Conservation (phyloP, 2,329 filamentous ascomycete genomes). For the Niveomyces coronatus region DNA sequence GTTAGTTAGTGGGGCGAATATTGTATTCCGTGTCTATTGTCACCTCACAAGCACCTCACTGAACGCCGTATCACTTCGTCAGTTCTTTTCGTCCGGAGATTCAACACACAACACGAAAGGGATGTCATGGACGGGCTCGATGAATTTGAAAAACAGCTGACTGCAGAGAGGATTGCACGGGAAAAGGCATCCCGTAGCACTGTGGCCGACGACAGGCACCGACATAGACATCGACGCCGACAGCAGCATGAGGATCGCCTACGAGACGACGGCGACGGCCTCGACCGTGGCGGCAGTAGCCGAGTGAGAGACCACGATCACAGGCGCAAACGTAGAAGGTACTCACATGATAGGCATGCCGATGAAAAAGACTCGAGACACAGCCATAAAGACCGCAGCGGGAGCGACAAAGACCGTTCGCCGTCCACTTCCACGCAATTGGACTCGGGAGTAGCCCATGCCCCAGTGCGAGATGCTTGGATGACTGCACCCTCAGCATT, state of each 20-base stretch:
- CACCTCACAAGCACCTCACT: too few relatives aligned
- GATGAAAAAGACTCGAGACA: conserved; percentile 54
- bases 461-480: conserved; percentile 65
- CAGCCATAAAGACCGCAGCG: conserved; percentile 24
- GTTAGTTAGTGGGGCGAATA: too few relatives aligned
- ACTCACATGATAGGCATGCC: conserved; percentile 33
- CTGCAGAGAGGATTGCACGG: conserved; percentile 48
- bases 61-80: too few relatives aligned
- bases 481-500: conserved; percentile 82
- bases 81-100: too few relatives aligned
- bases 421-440: conserved; percentile 41
- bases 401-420: conserved; percentile 27
- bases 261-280: conserved; percentile 34
- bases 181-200: conserved; percentile 31
- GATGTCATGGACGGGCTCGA: conserved; percentile 47
- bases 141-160: conserved; percentile 71
- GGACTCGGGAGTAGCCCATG: neutral
- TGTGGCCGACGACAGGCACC: conserved; percentile 27
- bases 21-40: too few relatives aligned
- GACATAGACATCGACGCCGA: conserved; percentile 29
- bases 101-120: too few relatives aligned
- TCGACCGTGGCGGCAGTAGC: too few relatives aligned
- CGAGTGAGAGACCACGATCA: conserved; percentile 22
- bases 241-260: conserved; percentile 28
- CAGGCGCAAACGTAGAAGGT: conserved; percentile 21